phyloP scores from a whole-genome alignment of 371 early-diverging fungal genomes.

The Mucor saturninus region DNA sequence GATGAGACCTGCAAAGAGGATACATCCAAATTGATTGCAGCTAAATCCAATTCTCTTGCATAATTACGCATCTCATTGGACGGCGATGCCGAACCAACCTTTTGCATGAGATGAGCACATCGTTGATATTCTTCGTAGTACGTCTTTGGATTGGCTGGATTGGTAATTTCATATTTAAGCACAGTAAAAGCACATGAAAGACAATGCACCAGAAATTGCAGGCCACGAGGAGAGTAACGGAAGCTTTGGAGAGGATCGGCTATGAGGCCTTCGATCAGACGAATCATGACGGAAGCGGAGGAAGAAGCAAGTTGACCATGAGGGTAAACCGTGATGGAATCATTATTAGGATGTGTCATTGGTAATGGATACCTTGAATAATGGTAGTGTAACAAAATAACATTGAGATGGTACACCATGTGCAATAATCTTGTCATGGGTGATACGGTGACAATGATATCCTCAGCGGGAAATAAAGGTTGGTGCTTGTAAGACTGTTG shows the following conservation, averaged over 20 bases:
- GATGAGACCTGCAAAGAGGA: neutral
- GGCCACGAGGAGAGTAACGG: conserved; percentile 32
- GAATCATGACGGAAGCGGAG: conserved; percentile 47
- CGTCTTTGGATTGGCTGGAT: conserved; percentile 8
- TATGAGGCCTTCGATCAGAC: conserved; percentile 38
- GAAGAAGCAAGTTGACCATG: conserved; percentile 39
- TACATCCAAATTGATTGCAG: conserved; percentile 19
- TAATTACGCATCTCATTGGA: conserved; percentile 38
- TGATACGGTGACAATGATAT: conserved; percentile 13
- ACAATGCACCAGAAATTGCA: conserved; percentile 44
- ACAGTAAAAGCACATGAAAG: conserved; percentile 42
- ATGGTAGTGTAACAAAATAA: conserved; percentile 84
- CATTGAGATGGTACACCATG: conserved; percentile 80
- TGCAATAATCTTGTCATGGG: conserved; percentile 56
- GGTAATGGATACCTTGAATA: conserved; percentile 57
- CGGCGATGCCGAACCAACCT: conserved; percentile 38
- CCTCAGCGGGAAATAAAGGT: conserved; percentile 29
- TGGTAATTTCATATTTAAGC: conserved; percentile 30
- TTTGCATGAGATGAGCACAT: conserved; percentile 29
- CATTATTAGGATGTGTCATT: neutral
- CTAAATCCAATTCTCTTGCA: conserved; percentile 29
- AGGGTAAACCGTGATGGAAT: conserved; percentile 24
- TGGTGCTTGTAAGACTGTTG: neutral
- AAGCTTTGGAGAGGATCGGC: conserved; percentile 25
- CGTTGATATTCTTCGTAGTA: conserved; percentile 33